Evolutionary conservation across 1,284 basidiomycete species (phyloP).

Genomic region (Wallemia mellicola): DNA sequence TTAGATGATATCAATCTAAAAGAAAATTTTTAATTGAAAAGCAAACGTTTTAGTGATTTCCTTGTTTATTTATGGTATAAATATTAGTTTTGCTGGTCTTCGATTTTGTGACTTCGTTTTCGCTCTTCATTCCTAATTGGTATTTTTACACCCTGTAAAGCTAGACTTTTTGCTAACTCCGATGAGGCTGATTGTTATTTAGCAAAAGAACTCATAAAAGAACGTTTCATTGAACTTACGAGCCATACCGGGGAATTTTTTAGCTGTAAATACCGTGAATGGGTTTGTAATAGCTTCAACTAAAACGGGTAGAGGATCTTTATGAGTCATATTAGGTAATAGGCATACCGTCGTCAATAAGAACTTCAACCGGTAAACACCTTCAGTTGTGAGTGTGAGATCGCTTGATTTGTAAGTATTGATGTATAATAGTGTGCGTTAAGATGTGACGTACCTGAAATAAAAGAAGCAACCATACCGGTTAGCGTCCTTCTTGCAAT

Average conservation of each 20-base stretch:
- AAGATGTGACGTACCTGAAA: not conserved
- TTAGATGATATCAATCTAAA: too few species aligned
- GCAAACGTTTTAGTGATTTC: too few species aligned
- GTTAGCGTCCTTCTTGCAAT: not conserved
- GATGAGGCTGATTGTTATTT: not conserved
- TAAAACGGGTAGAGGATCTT: not conserved
- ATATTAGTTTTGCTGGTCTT: not conserved
- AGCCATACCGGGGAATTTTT: not conserved
- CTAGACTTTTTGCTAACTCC: not conserved
- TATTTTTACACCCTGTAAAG: not conserved
- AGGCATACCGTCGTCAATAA: not conserved
- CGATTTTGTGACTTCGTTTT: not conserved
- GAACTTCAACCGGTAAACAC: not conserved
- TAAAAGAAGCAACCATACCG: not conserved
- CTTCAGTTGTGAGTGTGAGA: not conserved
- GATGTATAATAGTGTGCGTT: not conserved
- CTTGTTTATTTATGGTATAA: not conserved
- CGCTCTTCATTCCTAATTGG: not conserved
- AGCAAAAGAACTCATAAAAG: not conserved
- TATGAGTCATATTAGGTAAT: not conserved
- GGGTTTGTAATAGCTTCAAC: not conserved
- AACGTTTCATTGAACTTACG: not conserved
- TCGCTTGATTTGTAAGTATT: not conserved
- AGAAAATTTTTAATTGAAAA: too few species aligned
- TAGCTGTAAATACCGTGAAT: not conserved